These are phyloP conservation scores for Russula olivacea DNA, from an alignment of 768 basidiomycete genomes.

Conservation along the genomic window DNA sequence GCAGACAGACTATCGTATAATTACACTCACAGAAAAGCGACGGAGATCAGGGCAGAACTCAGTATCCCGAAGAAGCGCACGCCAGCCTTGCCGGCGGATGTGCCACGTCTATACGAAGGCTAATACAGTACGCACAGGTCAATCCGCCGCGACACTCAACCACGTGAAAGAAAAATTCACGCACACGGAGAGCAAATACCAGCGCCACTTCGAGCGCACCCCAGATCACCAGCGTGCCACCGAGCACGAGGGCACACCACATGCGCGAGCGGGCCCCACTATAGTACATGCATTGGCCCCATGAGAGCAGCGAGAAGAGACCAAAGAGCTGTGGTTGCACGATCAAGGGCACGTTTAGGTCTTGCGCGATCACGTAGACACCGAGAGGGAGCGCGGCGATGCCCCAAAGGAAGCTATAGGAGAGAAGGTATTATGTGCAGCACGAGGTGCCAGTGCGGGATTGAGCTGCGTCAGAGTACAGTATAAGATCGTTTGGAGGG, in stretches of 20 bases:
- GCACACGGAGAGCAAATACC: conserved; percentile 51
- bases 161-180: conserved; percentile 21
- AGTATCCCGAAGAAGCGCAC: conserved; percentile 59
- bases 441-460: too few relatives aligned
- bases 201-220: conserved; percentile 56
- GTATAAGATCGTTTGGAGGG: too few relatives aligned
- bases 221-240: conserved; percentile 38
- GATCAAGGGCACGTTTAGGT: conserved; percentile 67
- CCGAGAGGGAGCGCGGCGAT: conserved; percentile 55
- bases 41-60: conserved; percentile 49
- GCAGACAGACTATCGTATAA: too few relatives aligned
- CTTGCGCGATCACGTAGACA: conserved; percentile 58
- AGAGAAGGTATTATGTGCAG: too few relatives aligned
- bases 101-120: conserved; percentile 37
- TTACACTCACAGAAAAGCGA: conserved; percentile 39
- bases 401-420: conserved; percentile 54
- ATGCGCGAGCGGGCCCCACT: conserved; percentile 37
- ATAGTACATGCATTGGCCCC: conserved; percentile 74
- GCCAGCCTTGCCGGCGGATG: conserved; percentile 29
- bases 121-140: conserved; percentile 20
- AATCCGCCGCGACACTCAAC: background rate
- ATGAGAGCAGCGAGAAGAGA: conserved; percentile 52
- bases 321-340: conserved; percentile 63
- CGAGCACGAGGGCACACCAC: conserved; percentile 34
- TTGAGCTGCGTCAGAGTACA: too few relatives aligned